A percentile compares a stretch with the other conserved stretches of the same genome.
Evolutionary conservation across 2,329 filamentous ascomycete genomes (phyloP).

Genomic region (Corniculantispora saksenae): DNA sequence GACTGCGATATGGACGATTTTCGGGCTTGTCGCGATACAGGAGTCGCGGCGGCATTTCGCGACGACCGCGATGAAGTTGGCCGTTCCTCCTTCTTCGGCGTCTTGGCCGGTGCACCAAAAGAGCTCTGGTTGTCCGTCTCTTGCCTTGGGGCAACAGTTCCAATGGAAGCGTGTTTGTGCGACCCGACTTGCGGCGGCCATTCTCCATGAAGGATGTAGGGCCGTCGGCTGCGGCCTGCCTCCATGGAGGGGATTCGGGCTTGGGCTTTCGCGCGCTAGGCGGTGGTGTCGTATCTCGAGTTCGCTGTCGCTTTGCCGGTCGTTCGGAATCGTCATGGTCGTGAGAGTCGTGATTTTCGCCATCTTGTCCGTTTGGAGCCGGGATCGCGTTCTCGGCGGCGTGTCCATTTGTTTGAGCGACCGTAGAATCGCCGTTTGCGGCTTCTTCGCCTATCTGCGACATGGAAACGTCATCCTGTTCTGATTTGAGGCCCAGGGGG

Average conservation of each 20-base stretch:
- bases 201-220: slow-evolving; percentile 80
- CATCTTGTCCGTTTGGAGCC: slow-evolving; percentile 24
- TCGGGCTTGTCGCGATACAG: slow-evolving; percentile 21
- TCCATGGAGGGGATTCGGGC: slow-evolving; percentile 86
- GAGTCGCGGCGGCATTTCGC: slow-evolving; percentile 27
- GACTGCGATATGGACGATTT: slow-evolving; percentile 9
- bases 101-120: slow-evolving; percentile 35
- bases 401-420: slow-evolving; percentile 23
- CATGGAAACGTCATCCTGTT: slow-evolving; percentile 20
- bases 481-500: slow-evolving; percentile 28
- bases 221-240: slow-evolving; percentile 78
- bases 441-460: not conserved
- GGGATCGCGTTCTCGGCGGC: slow-evolving; percentile 26
- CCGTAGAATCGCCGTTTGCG: not conserved
- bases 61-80: slow-evolving; percentile 16
- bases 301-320: slow-evolving; percentile 67
- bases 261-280: slow-evolving; percentile 46
- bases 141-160: slow-evolving; percentile 52
- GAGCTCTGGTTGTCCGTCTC: slow-evolving; percentile 54
- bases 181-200: slow-evolving; percentile 68
- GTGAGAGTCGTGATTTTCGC: slow-evolving; percentile 3
- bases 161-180: slow-evolving; percentile 59
- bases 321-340: slow-evolving; percentile 43
- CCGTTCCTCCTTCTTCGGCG: slow-evolving; percentile 31
- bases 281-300: slow-evolving; percentile 48